Evolutionary conservation across 2,329 filamentous ascomycete genomes (phyloP).

Genomic region (Acephala macrosclerotiorum): DNA sequence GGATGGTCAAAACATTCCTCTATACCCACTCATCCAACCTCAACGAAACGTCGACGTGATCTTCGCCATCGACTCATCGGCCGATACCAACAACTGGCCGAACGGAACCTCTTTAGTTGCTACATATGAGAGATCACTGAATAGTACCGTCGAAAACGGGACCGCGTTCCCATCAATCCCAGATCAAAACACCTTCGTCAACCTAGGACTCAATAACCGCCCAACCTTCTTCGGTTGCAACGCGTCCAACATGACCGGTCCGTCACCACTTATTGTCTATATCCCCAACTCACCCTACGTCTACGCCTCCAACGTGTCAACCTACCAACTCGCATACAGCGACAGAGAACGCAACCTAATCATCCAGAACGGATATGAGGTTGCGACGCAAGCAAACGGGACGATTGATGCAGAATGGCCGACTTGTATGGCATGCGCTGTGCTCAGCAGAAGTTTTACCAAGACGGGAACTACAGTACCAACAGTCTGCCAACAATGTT

Average conservation of each 20-base stretch:
- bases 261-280: constrained; percentile 81
- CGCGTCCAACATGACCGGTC: constrained; percentile 63
- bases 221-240: constrained; percentile 87
- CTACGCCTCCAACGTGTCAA: constrained; percentile 78
- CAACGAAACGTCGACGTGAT: constrained; percentile 78
- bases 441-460: constrained; percentile 77
- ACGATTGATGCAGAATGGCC: constrained; percentile 80
- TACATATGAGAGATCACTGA: constrained; percentile 72
- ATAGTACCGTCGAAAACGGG: constrained; percentile 65
- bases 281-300: constrained; percentile 86
- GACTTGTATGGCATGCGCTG: constrained; percentile 86
- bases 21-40: constrained; percentile 80
- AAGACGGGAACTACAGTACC: constrained; percentile 75
- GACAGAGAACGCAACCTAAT: constrained; percentile 75
- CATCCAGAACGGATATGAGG: constrained; percentile 86
- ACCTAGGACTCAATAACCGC: constrained; percentile 74
- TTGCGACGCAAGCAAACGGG: constrained; percentile 82
- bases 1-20: constrained; percentile 80
- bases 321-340: constrained; percentile 73
- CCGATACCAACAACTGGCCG: constrained; percentile 76
- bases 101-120: constrained; percentile 79
- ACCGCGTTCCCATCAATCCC: constrained; percentile 77
- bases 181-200: constrained; percentile 79
- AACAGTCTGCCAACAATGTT: constrained; percentile 77
- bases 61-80: constrained; percentile 81